Evolutionary conservation across 345 rosid genomes (phyloP).

Genomic region (Citrus maxima): DNA sequence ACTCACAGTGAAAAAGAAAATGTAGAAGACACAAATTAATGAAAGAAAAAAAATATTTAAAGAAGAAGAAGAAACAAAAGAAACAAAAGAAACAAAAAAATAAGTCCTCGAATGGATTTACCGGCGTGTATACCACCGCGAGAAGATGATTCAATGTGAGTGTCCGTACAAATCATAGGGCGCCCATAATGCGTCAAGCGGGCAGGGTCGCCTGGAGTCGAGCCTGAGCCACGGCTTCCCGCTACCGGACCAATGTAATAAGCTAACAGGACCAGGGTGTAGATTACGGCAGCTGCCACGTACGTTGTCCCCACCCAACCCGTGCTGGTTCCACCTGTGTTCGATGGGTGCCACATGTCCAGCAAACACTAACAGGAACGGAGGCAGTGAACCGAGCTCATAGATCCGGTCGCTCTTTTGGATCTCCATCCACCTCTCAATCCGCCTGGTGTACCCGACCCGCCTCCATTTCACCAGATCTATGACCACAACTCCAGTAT

Average conservation of each 20-base stretch:
- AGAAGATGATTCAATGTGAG: slow-evolving; percentile 30
- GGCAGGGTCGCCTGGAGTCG: slow-evolving; percentile 75
- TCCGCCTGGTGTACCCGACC: slow-evolving; percentile 64
- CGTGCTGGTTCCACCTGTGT: slow-evolving; percentile 98
- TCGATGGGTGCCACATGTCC: slow-evolving; percentile 90
- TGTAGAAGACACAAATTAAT: not conserved
- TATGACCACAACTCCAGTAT: slow-evolving; percentile 95
- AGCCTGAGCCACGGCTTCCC: slow-evolving; percentile 97
- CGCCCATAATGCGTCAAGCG: slow-evolving; percentile 82
- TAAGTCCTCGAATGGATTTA: slow-evolving; percentile 20
- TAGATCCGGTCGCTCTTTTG: slow-evolving; percentile 85
- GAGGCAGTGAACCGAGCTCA: slow-evolving; percentile 94
- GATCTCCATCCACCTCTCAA: slow-evolving; percentile 97
- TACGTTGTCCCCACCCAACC: slow-evolving; percentile 90
- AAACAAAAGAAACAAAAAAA: not conserved
- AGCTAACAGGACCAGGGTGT: slow-evolving; percentile 90
- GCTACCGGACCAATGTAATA: slow-evolving; percentile 97
- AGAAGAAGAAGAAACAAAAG: not conserved
- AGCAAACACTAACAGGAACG: slow-evolving; percentile 74
- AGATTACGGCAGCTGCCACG: slow-evolving; percentile 87
- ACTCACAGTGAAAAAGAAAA: not conserved
- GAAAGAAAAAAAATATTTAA: not conserved
- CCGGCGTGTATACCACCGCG: slow-evolving; percentile 18
- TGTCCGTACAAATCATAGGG: slow-evolving; percentile 79
- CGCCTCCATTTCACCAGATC: slow-evolving; percentile 88